Evolutionary conservation across 2,329 filamentous ascomycete genomes (phyloP), one percentile per base, ranked within the genome.

Genomic region (Aciculosporium take): DNA sequence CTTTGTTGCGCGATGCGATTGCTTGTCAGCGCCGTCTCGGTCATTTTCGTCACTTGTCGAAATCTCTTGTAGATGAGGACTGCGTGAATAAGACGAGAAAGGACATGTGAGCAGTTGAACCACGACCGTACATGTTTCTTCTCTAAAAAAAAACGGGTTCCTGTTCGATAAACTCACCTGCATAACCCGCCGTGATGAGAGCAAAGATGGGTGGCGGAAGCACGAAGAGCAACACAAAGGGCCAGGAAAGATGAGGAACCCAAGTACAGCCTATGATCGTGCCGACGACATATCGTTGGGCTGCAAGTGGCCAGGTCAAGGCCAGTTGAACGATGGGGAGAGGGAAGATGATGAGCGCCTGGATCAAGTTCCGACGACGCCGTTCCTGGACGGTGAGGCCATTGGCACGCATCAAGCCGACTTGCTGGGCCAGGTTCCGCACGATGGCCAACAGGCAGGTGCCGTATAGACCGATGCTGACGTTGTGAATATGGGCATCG

Each of bases 341-440:
- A 1, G 70, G 64, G 40, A 77, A 74, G 46, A 78, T 71, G 58
- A 76, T 64, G 45, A 71, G 56, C 4, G 66, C 64, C 48, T 77
- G 72, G 5, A 65, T 43, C 7, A 69, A 43, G 40, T 63, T 65
- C 18, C 64, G 61, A 1, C 58, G 56, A 12, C 58, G 58, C 43
- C 56, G 62, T 56, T 75, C 71, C 4, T 45, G 48, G 15, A 53
- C 47, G 1, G 60, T 63, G 5, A 67, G 55, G 5, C 59, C 57
- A 37, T 58, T 57, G 20, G 61, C 65, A 2, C 68, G 58, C 39
- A 63, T 48, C 21, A 71, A 52, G 25, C 62, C 63, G 40, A 77
- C 63, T 49, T 72, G 70, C 29, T 60, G 53, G 12, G 72, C 63
- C 8, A 77, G 62, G 34, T 72, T 68, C 12, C 66, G 65, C 64